Evolutionary conservation across 2,329 filamentous ascomycete genomes (phyloP).

Genomic region (Aspergillus sp.): DNA sequence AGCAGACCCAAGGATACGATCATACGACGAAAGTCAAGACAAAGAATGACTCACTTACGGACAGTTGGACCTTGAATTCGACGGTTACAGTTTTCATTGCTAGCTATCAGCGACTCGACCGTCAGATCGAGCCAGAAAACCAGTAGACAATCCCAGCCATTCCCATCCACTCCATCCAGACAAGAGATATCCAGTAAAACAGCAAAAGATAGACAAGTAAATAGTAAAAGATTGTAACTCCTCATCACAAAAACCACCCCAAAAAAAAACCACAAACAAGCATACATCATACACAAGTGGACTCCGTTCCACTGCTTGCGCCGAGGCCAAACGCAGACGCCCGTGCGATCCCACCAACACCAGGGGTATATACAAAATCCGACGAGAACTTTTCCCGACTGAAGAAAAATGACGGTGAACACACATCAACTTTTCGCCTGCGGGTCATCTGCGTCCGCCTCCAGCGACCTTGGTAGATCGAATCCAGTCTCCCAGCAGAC

Average conservation of each 20-base stretch:
- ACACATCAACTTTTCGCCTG: slow-evolving; percentile 21
- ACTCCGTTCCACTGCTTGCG: slow-evolving; percentile 20
- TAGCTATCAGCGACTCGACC: not conserved
- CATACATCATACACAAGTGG: slow-evolving; percentile 31
- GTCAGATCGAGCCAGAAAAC: not conserved
- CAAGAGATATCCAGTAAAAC: slow-evolving; percentile 14
- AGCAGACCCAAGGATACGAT: not conserved
- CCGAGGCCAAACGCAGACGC: slow-evolving; percentile 20
- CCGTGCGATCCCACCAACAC: slow-evolving; percentile 23
- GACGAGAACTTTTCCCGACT: slow-evolving; percentile 25
- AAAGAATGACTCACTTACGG: too few relatives aligned
- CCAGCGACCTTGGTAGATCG: not conserved
- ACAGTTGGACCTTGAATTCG: too few relatives aligned
- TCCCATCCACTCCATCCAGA: slow-evolving; percentile 20
- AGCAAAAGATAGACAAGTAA: slow-evolving; percentile 12
- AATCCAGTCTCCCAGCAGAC: slow-evolving; percentile 10
- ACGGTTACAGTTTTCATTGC: not conserved
- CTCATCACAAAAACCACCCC: slow-evolving; percentile 19
- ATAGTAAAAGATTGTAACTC: slow-evolving; percentile 19
- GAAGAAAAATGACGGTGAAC: slow-evolving; percentile 14
- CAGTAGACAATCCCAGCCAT: not conserved
- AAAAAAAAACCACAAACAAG: slow-evolving; percentile 6
- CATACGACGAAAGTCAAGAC: not conserved
- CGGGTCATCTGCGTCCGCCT: slow-evolving; percentile 10
- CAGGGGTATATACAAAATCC: slow-evolving; percentile 28